Evolutionary conservation across 2,329 filamentous ascomycete species (phyloP).

Genomic region (Xenoacremonium recifei): DNA sequence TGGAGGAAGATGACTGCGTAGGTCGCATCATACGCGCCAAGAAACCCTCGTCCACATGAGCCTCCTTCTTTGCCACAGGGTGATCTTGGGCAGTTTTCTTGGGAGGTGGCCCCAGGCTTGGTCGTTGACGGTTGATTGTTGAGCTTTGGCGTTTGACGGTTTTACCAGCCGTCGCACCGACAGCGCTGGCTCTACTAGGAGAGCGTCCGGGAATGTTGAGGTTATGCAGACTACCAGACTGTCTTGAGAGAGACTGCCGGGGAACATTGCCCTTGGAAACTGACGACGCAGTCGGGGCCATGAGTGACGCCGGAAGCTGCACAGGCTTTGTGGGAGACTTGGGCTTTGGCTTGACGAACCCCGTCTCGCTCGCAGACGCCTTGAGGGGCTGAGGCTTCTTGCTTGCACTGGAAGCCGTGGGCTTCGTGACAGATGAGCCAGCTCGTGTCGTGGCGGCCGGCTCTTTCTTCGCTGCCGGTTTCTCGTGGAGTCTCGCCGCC

Average conservation of each 20-base stretch:
- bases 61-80: slow-evolving; percentile 45
- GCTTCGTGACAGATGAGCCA: slow-evolving; percentile 23
- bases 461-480: slow-evolving; percentile 33
- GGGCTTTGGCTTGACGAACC: slow-evolving; percentile 57
- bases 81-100: slow-evolving; percentile 41
- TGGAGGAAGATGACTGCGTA: slow-evolving; percentile 67
- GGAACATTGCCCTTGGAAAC: slow-evolving; percentile 53
- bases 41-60: slow-evolving; percentile 66
- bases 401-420: slow-evolving; percentile 29
- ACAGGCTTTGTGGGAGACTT: slow-evolving; percentile 70
- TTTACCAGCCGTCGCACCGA: slow-evolving; percentile 23
- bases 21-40: slow-evolving; percentile 81
- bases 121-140: slow-evolving; percentile 42
- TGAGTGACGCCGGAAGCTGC: slow-evolving; percentile 65
- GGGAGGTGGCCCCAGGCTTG: slow-evolving; percentile 57
- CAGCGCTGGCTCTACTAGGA: slow-evolving; percentile 43
- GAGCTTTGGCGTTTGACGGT: slow-evolving; percentile 45
- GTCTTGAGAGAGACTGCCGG: slow-evolving; percentile 21
- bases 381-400: slow-evolving; percentile 47
- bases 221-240: slow-evolving; percentile 34
- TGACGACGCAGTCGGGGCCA: slow-evolving; percentile 68
- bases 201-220: slow-evolving; percentile 38
- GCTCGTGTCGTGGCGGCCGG: slow-evolving; percentile 13
- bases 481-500: slow-evolving; percentile 23
- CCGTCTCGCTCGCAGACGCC: slow-evolving; percentile 37